These are phyloP conservation scores for Globisporangium paroecandrum DNA, from an alignment of 352 stramenopile genomes.

Conservation along the genomic window DNA sequence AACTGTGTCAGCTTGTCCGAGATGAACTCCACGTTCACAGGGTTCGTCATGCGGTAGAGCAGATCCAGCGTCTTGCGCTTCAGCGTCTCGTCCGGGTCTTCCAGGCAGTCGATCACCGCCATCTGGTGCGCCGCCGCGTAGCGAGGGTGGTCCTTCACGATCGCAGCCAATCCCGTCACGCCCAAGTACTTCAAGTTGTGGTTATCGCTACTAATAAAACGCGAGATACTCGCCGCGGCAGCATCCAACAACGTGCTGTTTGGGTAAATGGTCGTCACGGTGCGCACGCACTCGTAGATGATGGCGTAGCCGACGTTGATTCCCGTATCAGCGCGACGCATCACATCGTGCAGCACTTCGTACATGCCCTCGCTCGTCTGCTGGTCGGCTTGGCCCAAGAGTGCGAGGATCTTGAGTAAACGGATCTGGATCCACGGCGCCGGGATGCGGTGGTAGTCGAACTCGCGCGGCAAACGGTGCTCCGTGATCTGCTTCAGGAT, in stretches of 20 bases:
- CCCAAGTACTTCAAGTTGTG: constrained; percentile 99
- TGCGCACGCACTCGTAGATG: constrained; percentile 99
- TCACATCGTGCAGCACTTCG: constrained; percentile 98
- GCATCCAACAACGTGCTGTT: constrained; percentile 97
- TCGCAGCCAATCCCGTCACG: constrained; percentile 97
- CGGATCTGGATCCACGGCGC: constrained; percentile 99
- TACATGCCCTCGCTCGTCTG: constrained; percentile 98
- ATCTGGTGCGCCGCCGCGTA: constrained; percentile 99
- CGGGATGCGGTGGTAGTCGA: constrained; percentile 99
- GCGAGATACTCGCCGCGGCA: constrained; percentile 88
- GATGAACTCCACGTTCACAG: constrained; percentile 99
- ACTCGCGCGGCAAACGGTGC: constrained; percentile 97
- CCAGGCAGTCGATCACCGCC: constrained; percentile 99
- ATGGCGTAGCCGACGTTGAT: constrained; percentile 99
- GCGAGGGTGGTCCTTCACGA: constrained; percentile 94
- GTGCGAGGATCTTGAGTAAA: constrained; percentile 95
- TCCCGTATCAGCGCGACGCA: constrained; percentile 97
- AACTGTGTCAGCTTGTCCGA: constrained; percentile 98
- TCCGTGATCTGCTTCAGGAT: constrained; percentile 99
- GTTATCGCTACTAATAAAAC: constrained; percentile 94
- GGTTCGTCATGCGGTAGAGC: constrained; percentile 98
- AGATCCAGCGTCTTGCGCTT: constrained; percentile 98
- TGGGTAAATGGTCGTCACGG: constrained; percentile 99
- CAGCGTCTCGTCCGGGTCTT: constrained; percentile 99
- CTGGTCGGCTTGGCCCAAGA: constrained; percentile 94